Evolutionary conservation across 208 protist genomes (phyloP), one percentile per base, ranked within the genome.

Genomic region (Porcisia deanei): DNA sequence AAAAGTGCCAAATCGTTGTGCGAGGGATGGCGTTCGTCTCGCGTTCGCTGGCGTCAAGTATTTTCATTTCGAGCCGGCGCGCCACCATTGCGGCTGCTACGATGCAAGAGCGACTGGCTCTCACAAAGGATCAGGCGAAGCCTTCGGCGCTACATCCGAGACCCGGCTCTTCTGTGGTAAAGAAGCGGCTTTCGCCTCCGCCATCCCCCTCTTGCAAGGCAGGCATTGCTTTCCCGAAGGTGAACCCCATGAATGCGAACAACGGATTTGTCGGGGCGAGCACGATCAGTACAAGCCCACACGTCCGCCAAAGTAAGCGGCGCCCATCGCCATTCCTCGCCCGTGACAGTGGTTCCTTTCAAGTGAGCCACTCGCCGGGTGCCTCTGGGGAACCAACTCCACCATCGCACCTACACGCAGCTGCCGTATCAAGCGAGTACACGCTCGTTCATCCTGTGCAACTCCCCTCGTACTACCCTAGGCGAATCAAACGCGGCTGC

Each of bases 21-120:
- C 77, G 67, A 22, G 57, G 61, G 8, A 59, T 39, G 49, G 71
- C 80, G 14, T 88, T 91, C 55, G 76, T 81, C 34, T 81, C 82
- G 14, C 76, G 78, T 30, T 91, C 87, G 8, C 75, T 88, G 12
- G 81, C 87, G 12, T 81, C 87, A 10, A 79, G 63, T 30, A 47
- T 54, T 20, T 88, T 88, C 59, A 78, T 90, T 37, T 84, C 74
- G 20, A 70, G 77, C 43, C 83, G 86, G 10, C 82, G 86, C 4
- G 79, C 83, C 3, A 59, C 66, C 22, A 75, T 88, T 45, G 83
- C 81, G 34, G n/a, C 77, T 37, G 70, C 66, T 16, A 64, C 65
- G 49, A 69, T 83, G 52, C 63, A 49, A 59, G 59, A 61, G 52
- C 69, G 78, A 37, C 60, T 86, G 25, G 20, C 9, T 6, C 0